Evolutionary conservation across 1,284 basidiomycete species (phyloP), one percentile per base, ranked within the genome.

Genomic region (Sphagnurus paluster): DNA sequence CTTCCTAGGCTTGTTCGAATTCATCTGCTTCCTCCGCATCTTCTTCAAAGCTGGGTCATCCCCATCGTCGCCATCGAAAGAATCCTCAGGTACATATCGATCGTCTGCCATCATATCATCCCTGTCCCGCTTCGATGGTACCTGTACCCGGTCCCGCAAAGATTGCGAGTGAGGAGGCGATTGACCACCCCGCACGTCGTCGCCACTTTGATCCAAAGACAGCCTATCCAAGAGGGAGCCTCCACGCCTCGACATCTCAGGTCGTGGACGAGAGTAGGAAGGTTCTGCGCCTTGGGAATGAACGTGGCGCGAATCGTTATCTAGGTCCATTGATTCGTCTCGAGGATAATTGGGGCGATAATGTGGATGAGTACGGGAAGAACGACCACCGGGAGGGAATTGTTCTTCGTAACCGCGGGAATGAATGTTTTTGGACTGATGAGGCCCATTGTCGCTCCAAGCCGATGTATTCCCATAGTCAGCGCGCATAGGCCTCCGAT

Each of bases 61-160:
- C 34, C 17, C 53, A 29, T 62, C 64, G 16, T 66, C 64, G 17
- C 38, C 55, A 17, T 62, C 61, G 42, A 60, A 59, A 2, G 56
- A 52, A 19, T 48, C 46, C n/a, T 59, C 56, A 24, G 37, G 32
- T 14, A 34, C 30, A 29, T 44, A 53, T n/a, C 60, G 58, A 19
- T 62, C n/a, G n/a, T n/a, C 59, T 4, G 30, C 33, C 42, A 61
- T 39, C 64, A 68, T 63, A 0, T 74, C 71, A 5, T 68, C 69
- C 19, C 64, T 59, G 38, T 69, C 67, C 41, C 72, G 61, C 53
- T 68, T 68, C 13, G 60, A 56, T 10, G 66, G 65, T n/a, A 68
- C 56, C 25, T 63, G 54, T 2, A 63, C 60, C 37, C 66, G 56
- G 21, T 67, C 65, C n/a, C 61, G 60, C 46, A 68, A 51, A 1